Conservation (phyloP, 306 rosid genomes). For the Prunus campanulata region DNA sequence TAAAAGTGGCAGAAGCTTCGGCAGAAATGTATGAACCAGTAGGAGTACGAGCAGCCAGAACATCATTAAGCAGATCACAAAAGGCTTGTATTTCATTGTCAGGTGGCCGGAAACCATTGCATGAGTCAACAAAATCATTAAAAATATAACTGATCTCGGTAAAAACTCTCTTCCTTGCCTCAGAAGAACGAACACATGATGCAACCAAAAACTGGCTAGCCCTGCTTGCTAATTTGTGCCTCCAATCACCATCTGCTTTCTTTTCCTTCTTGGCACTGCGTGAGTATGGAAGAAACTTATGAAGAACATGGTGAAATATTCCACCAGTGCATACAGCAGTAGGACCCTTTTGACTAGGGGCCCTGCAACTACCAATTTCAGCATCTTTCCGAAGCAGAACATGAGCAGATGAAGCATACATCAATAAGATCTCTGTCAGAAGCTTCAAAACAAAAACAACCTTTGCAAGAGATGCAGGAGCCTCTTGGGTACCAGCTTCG, state of each 20-base stretch:
- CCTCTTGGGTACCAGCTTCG: constrained; percentile 56
- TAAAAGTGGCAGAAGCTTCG: constrained; percentile 84
- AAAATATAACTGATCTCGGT: constrained; percentile 63
- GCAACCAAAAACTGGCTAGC: constrained; percentile 90
- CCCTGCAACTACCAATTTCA: constrained; percentile 63
- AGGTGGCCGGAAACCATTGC: constrained; percentile 57
- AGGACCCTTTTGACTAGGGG: constrained; percentile 50
- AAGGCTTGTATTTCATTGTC: constrained; percentile 66
- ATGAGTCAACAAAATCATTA: constrained; percentile 70
- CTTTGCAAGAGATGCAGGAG: constrained; percentile 86
- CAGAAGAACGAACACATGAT: constrained; percentile 89
- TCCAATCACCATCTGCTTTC: constrained; percentile 89
- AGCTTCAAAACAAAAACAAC: constrained; percentile 84
- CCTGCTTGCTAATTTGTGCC: constrained; percentile 92
- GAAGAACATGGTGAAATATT: constrained; percentile 79
- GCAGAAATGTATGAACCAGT: constrained; percentile 78
- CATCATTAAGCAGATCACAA: constrained; percentile 84
- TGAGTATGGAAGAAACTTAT: constrained; percentile 65
- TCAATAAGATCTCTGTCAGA: constrained; percentile 71
- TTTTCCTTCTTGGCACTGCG: constrained; percentile 77
- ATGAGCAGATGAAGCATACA: constrained; percentile 87
- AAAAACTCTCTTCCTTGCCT: constrained; percentile 88
- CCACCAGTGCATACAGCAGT: constrained; percentile 54
- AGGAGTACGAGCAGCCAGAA: constrained; percentile 84
- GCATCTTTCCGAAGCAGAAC: constrained; percentile 87